These are phyloP conservation scores for Spiraea crenata DNA, from an alignment of 331 rosid genomes.

Conservation along the genomic window DNA sequence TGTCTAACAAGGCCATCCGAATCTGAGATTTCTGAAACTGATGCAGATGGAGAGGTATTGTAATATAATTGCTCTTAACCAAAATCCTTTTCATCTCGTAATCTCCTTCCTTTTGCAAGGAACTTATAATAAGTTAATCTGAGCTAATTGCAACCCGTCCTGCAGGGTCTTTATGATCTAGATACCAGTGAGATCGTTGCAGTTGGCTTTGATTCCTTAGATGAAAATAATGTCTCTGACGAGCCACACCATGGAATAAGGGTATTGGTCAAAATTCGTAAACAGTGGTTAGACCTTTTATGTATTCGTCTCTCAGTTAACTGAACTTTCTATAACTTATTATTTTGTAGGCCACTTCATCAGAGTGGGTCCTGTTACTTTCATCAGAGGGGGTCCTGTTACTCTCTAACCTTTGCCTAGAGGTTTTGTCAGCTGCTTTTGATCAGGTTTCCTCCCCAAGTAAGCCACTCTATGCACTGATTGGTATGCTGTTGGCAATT, in stretches of 20 bases:
- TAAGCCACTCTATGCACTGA: background rate
- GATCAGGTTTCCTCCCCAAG: background rate
- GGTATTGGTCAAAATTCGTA: background rate
- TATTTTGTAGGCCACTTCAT: background rate
- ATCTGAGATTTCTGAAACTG: background rate
- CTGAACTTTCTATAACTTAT: no score
- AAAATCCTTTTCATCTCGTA: no score
- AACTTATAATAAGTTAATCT: no score
- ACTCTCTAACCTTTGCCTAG: background rate
- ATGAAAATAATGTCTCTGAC: background rate
- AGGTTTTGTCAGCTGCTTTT: background rate
- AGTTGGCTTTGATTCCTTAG: no score
- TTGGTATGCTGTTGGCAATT: background rate
- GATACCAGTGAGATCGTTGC: no score
- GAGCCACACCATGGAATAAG: background rate
- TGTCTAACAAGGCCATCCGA: background rate
- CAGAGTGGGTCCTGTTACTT: no score
- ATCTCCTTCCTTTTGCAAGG: no score
- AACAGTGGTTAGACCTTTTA: no score
- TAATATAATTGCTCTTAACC: background rate
- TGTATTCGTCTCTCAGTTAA: no score
- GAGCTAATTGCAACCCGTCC: no score
- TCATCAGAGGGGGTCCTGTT: background rate
- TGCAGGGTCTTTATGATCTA: no score
- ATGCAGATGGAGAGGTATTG: background rate